Conservation (phyloP, 768 basidiomycete species). For the Hebeloma cylindrosporum region DNA sequence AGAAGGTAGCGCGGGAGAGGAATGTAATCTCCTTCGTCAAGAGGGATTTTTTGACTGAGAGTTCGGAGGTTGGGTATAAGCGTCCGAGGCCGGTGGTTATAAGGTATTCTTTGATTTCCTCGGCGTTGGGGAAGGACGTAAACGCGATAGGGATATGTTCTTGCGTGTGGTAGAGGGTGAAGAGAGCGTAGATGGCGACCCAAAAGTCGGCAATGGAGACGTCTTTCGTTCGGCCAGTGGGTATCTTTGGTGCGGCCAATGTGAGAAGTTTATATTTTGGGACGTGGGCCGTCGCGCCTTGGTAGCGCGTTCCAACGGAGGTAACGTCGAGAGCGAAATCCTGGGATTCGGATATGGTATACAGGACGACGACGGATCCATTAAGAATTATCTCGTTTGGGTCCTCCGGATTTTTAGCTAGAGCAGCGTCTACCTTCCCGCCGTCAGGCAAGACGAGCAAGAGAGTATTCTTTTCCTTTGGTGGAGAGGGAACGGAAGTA, state of each 20-base stretch:
- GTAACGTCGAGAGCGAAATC: constrained; percentile 26
- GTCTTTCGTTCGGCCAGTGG: constrained; percentile 14
- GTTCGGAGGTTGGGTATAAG: constrained; percentile 11
- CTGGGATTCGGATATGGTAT: constrained; percentile 10
- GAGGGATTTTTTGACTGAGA: constrained; percentile 10
- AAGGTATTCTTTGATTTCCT: constrained; percentile 38
- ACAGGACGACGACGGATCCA: constrained; percentile 20
- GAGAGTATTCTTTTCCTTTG: constrained; percentile 14
- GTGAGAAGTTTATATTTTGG: constrained; percentile 28
- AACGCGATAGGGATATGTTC: constrained; percentile 43
- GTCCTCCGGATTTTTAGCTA: constrained; percentile 8
- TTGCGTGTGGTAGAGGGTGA: constrained; percentile 35
- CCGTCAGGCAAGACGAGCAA: constrained; percentile 30
- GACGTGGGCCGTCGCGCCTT: constrained; percentile 29
- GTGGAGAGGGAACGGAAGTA: constrained; percentile 7
- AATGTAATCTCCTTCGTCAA: constrained; percentile 30
- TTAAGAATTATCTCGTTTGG: constrained; percentile 24
- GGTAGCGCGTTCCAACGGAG: constrained; percentile 28
- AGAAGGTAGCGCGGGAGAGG: constrained; percentile 44
- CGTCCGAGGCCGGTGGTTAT: constrained; percentile 38
- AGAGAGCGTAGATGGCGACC: constrained; percentile 42
- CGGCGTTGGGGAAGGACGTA: constrained; percentile 28
- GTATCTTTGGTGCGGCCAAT: constrained; percentile 17
- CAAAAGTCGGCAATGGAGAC: constrained; percentile 36
- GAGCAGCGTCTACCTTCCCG: constrained; percentile 20